A percentile compares a stretch with the other conserved stretches of the same genome.
These are phyloP conservation scores for Boletus subcaerulescens DNA, from an alignment of 768 basidiomycete species.

Conservation along the genomic window DNA sequence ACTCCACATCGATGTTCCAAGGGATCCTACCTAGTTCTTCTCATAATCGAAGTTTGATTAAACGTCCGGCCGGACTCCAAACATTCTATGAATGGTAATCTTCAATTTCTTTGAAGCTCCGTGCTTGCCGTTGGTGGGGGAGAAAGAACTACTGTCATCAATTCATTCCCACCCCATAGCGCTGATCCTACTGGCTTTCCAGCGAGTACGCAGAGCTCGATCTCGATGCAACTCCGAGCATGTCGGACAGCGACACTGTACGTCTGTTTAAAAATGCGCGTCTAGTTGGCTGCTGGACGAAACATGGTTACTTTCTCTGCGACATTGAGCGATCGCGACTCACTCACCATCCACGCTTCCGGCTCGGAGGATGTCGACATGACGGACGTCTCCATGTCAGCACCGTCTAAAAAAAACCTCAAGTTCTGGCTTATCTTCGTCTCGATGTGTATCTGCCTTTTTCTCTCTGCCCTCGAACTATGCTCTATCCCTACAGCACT, in stretches of 20 bases:
- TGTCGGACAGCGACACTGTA: not conserved
- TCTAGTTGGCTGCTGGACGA: not conserved
- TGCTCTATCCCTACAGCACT: slow-evolving; percentile 31
- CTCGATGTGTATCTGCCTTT: slow-evolving; percentile 22
- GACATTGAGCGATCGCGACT: slow-evolving; percentile 1
- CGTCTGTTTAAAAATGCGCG: not conserved
- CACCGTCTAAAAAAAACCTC: slow-evolving; percentile 7
- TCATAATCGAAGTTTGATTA: too few relatives aligned
- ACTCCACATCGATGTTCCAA: too few relatives aligned
- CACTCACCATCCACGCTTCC: not conserved
- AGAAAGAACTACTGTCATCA: not conserved
- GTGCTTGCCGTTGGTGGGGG: not conserved
- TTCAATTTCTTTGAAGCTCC: not conserved
- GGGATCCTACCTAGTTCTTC: too few relatives aligned
- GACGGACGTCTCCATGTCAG: not conserved
- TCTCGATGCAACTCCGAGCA: not conserved
- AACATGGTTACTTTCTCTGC: not conserved
- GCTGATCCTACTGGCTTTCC: slow-evolving; percentile 1
- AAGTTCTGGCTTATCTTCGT: slow-evolving; percentile 30
- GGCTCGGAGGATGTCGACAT: not conserved
- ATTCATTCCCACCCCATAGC: not conserved
- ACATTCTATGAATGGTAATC: not conserved
- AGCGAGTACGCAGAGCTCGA: not conserved
- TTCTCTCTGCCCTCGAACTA: slow-evolving; percentile 30
- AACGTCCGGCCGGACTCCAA: too few relatives aligned